Evolutionary conservation across 768 basidiomycete species (phyloP).

Genomic region (Tylopilus plumbeoviolaceoides): DNA sequence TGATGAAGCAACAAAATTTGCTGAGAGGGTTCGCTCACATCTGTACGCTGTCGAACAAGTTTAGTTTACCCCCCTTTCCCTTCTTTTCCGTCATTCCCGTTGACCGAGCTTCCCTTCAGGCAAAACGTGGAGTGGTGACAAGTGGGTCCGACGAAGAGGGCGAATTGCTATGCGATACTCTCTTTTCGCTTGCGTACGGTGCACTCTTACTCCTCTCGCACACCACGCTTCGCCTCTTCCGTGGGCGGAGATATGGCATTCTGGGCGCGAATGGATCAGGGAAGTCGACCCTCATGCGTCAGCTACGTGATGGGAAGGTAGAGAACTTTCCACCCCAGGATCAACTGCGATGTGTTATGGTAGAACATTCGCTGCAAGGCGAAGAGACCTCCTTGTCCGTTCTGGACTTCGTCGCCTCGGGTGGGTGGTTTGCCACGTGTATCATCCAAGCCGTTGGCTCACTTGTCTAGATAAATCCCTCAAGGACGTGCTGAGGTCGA

Average conservation of each 20-base stretch:
- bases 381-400: conserved; percentile 83
- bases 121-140: conserved; percentile 47
- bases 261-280: conserved; percentile 95
- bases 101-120: conserved; percentile 36
- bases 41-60: conserved; percentile 77
- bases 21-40: conserved; percentile 63
- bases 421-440: conserved; percentile 37
- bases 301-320: conserved; percentile 90
- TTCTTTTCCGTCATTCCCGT: not conserved
- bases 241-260: conserved; percentile 92
- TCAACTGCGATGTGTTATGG: conserved; percentile 89
- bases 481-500: conserved; percentile 52
- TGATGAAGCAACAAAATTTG: conserved; percentile 47
- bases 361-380: conserved; percentile 94
- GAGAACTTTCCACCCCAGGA: conserved; percentile 94
- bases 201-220: conserved; percentile 92
- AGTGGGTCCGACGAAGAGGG: conserved; percentile 61
- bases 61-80: conserved; percentile 12
- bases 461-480: conserved; percentile 61
- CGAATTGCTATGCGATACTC: conserved; percentile 85
- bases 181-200: conserved; percentile 95
- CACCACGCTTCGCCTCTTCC: conserved; percentile 82
- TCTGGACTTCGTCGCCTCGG: conserved; percentile 85
- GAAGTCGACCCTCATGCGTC: conserved; percentile 94
- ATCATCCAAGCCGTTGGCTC: not conserved